These are phyloP conservation scores for Physaria fendleri DNA, from an alignment of 345 rosid species.

Conservation along the genomic window DNA sequence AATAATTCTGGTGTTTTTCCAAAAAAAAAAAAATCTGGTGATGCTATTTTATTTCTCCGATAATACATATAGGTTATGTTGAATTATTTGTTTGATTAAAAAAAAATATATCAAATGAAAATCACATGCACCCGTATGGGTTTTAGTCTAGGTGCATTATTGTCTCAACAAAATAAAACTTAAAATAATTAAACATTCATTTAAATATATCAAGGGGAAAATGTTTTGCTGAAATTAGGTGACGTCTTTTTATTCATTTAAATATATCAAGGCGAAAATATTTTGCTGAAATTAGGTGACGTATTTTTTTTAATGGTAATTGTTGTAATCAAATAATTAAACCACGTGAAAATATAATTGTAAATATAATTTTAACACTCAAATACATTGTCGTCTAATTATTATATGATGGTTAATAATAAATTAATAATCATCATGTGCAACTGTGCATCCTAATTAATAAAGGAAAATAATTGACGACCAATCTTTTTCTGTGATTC, in stretches of 20 bases:
- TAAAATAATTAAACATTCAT: background rate
- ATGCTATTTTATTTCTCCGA: no score
- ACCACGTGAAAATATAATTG: constrained; percentile 1
- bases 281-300: background rate
- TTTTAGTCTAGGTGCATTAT: constrained; percentile 18
- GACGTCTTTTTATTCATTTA: background rate
- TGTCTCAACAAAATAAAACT: background rate
- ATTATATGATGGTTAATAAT: background rate
- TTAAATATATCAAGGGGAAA: background rate
- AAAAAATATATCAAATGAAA: constrained; percentile 4
- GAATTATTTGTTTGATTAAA: background rate
- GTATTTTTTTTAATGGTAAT: background rate
- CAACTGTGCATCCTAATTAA: constrained; percentile 5
- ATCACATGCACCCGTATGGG: constrained; percentile 14
- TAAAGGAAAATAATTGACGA: background rate
- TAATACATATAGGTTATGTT: no score
- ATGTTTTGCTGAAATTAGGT: background rate
- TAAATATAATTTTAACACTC: background rate
- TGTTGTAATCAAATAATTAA: background rate
- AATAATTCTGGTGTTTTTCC: no score
- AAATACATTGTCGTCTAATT: background rate
- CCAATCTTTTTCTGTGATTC: constrained; percentile 20
- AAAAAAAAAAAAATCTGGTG: no score
- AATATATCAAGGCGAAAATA: background rate
- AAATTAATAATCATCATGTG: background rate